phyloP scores from a whole-genome alignment of 768 basidiomycete species.

The Boletus huronensis region DNA sequence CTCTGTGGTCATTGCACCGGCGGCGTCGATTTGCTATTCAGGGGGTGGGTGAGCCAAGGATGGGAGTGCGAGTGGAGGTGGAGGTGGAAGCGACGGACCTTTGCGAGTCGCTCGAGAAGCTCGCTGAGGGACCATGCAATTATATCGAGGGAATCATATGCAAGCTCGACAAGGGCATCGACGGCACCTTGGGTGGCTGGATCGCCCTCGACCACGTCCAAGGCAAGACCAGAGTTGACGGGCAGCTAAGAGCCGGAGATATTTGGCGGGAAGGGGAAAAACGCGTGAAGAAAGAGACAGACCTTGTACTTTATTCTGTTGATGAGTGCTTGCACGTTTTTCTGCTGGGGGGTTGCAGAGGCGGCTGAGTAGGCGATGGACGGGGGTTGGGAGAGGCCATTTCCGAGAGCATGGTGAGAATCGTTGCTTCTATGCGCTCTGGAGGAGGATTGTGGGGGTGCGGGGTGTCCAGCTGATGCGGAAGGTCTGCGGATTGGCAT shows the following conservation, averaged over 20 bases:
- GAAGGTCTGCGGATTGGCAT: slow-evolving; percentile 62
- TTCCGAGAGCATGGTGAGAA: slow-evolving; percentile 45
- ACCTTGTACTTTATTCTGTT: slow-evolving; percentile 82
- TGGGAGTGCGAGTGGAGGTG: background rate
- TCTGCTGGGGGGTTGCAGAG: slow-evolving; percentile 66
- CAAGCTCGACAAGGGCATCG: slow-evolving; percentile 75
- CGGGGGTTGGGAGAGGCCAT: slow-evolving; percentile 32
- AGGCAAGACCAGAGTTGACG: slow-evolving; percentile 70
- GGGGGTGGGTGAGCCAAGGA: slow-evolving; percentile 11
- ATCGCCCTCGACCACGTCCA: slow-evolving; percentile 75
- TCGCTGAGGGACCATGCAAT: slow-evolving; percentile 78
- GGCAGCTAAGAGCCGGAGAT: slow-evolving; percentile 56
- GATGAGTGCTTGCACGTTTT: slow-evolving; percentile 76
- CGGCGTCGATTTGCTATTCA: slow-evolving; percentile 49
- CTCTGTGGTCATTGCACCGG: slow-evolving; percentile 57
- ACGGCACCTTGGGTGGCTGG: slow-evolving; percentile 71
- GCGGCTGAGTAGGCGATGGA: slow-evolving; percentile 37
- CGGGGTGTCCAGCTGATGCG: slow-evolving; percentile 46
- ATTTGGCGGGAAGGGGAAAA: background rate
- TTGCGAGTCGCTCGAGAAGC: slow-evolving; percentile 71
- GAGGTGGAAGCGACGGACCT: slow-evolving; percentile 44
- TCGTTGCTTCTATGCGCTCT: slow-evolving; percentile 63
- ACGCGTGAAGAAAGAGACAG: slow-evolving; percentile 14
- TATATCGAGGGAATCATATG: slow-evolving; percentile 71
- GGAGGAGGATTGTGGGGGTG: slow-evolving; percentile 35